Evolutionary conservation across 2,329 filamentous ascomycete genomes (phyloP).

Genomic region (Sclerotinia spermophila): DNA sequence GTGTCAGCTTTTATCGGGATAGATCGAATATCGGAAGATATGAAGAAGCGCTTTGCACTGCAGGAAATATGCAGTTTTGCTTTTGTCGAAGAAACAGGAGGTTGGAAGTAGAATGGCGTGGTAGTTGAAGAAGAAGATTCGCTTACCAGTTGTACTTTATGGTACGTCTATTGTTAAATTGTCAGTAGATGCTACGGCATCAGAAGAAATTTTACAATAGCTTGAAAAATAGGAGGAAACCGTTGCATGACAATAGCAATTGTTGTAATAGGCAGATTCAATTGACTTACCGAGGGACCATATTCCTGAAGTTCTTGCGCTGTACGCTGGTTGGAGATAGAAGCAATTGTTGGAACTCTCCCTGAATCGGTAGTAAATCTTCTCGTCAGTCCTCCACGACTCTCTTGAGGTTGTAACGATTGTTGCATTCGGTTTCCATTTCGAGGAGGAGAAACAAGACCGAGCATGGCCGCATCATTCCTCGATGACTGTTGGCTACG

Average conservation of each 20-base stretch:
- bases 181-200: conserved; percentile 27
- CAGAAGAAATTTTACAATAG: conserved; percentile 2
- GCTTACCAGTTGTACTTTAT: conserved; percentile 75
- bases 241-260: conserved; percentile 24
- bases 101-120: neutral
- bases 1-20: conserved; percentile 39
- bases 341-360: conserved; percentile 70
- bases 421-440: conserved; percentile 65
- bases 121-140: conserved; percentile 14
- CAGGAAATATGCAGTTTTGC: conserved; percentile 12
- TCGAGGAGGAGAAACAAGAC: conserved; percentile 70
- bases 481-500: conserved; percentile 72
- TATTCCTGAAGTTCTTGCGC: conserved; percentile 35
- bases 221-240: neutral
- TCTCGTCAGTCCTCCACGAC: conserved; percentile 74
- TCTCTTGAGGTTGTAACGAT: conserved; percentile 59
- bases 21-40: neutral
- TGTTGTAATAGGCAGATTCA: conserved; percentile 22
- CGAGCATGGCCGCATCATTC: conserved; percentile 71
- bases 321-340: conserved; percentile 34
- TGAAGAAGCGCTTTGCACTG: conserved; percentile 8
- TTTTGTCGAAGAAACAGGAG: conserved; percentile 3
- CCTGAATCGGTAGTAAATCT: conserved; percentile 92
- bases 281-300: conserved; percentile 36
- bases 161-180: conserved; percentile 50